Evolutionary conservation across 78 protist species (phyloP).

Genomic region (Pigoraptor vietnamica): DNA sequence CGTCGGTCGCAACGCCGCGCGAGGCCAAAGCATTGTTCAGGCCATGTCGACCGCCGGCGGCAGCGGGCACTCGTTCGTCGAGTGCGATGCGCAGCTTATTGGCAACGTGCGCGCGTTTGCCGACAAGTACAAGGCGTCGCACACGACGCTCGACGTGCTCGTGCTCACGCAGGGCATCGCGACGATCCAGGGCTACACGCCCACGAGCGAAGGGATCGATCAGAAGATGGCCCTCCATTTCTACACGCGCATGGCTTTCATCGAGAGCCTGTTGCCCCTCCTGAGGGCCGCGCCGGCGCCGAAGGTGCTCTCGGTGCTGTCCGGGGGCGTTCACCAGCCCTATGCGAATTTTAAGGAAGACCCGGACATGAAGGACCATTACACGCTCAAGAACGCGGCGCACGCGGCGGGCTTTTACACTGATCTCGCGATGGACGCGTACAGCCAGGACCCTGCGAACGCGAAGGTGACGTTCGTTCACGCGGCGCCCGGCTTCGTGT

Average conservation of each 20-base stretch:
- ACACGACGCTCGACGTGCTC: neutral
- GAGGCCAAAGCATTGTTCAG: neutral
- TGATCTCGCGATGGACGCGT: slow-evolving; percentile 7
- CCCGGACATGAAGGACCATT: neutral
- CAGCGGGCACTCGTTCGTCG: neutral
- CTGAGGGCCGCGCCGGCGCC: neutral
- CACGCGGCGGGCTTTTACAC: slow-evolving; percentile 8
- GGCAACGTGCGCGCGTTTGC: neutral
- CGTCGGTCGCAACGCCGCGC: neutral
- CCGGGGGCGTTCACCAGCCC: slow-evolving; percentile 3
- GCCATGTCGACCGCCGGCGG: neutral
- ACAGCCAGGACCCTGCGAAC: neutral
- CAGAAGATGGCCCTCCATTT: neutral
- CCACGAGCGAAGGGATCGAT: slow-evolving; percentile 5
- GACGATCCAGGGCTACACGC: slow-evolving; percentile 16
- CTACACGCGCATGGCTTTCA: neutral
- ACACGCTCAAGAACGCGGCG: slow-evolving; percentile 10
- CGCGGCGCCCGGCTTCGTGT: slow-evolving; percentile 28
- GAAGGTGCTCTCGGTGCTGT: neutral
- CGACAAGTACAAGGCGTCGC: neutral
- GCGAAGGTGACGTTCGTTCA: slow-evolving; percentile 3
- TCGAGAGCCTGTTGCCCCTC: neutral
- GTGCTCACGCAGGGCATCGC: slow-evolving; percentile 9
- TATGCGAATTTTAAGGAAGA: neutral
- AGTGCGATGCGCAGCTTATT: neutral